Percentiles rank a stretch among this genome's conserved stretches.
These are phyloP conservation scores for Vitis rotundifolia DNA, from an alignment of 164 flowering plant species.

Conservation along the genomic window DNA sequence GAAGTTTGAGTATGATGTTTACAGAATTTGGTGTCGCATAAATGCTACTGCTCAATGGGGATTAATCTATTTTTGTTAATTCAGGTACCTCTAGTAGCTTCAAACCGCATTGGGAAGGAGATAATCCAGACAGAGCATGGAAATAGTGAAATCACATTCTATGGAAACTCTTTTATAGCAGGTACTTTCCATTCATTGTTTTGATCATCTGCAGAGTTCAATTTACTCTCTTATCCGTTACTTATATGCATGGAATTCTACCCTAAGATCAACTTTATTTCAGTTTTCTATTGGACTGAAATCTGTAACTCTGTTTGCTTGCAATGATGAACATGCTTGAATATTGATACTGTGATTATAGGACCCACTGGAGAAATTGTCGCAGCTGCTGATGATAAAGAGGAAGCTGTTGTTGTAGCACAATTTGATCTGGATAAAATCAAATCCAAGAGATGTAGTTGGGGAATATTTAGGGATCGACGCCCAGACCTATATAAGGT, in stretches of 20 bases:
- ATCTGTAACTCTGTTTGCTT: too few relatives aligned
- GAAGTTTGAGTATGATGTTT: background rate
- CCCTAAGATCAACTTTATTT: too few relatives aligned
- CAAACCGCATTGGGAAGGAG: slow-evolving; percentile 95
- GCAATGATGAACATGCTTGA: background rate
- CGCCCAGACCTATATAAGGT: slow-evolving; percentile 96
- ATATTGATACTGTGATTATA: slow-evolving; percentile 25
- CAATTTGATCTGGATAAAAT: slow-evolving; percentile 79
- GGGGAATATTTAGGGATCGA: slow-evolving; percentile 95
- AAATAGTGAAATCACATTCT: slow-evolving; percentile 78
- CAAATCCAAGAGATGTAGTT: slow-evolving; percentile 74
- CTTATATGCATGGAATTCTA: background rate
- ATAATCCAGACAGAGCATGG: slow-evolving; percentile 89
- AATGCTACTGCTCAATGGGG: background rate
- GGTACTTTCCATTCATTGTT: slow-evolving; percentile 38
- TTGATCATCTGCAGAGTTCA: background rate
- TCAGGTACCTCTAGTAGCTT: slow-evolving; percentile 93
- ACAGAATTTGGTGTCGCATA: background rate
- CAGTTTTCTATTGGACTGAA: background rate
- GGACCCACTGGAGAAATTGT: slow-evolving; percentile 96
- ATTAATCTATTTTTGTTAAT: slow-evolving; percentile 1
- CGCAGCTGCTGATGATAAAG: slow-evolving; percentile 69
- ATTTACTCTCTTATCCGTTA: background rate
- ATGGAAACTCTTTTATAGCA: slow-evolving; percentile 95
- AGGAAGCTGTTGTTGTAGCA: slow-evolving; percentile 80